Evolutionary conservation across 345 rosid species (phyloP).

Genomic region (Cardamine chenopodiifolia): DNA sequence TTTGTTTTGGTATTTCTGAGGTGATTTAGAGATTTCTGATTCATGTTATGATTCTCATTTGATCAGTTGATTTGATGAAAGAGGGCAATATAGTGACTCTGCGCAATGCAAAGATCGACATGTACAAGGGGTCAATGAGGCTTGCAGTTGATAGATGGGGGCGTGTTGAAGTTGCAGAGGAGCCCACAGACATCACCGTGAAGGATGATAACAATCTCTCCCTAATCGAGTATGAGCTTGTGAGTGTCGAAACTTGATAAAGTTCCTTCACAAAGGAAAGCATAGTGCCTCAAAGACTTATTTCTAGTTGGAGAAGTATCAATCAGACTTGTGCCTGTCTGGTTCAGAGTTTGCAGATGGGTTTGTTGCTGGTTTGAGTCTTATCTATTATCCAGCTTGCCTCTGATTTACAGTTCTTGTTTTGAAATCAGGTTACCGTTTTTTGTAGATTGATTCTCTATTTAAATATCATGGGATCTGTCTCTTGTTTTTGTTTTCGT

Average conservation of each 20-base stretch:
- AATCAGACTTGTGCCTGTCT: slow-evolving; percentile 2
- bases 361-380: slow-evolving; percentile 25
- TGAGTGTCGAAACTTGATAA: slow-evolving; percentile 53
- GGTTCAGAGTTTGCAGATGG: slow-evolving; percentile 33
- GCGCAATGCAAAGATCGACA: slow-evolving; percentile 78
- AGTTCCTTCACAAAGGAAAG: slow-evolving; percentile 9
- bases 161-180: slow-evolving; percentile 55
- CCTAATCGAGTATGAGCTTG: slow-evolving; percentile 71
- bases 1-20: not conserved
- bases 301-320: slow-evolving; percentile 11
- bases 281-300: slow-evolving; percentile 5
- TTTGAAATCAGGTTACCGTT: slow-evolving; percentile 22
- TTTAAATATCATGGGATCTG: slow-evolving; percentile 22
- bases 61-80: slow-evolving; percentile 82
- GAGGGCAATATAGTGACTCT: slow-evolving; percentile 65
- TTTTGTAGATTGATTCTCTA: slow-evolving; percentile 31
- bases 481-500: slow-evolving; percentile 21
- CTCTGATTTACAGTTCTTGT: slow-evolving; percentile 16
- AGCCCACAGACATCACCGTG: slow-evolving; percentile 59
- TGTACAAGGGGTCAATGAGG: slow-evolving; percentile 84
- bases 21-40: not conserved
- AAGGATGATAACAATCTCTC: slow-evolving; percentile 86
- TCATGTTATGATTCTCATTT: slow-evolving; percentile 17
- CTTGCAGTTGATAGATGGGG: slow-evolving; percentile 80
- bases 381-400: slow-evolving; percentile 27